Evolutionary conservation across 441 rosid genomes (phyloP), one percentile per base, ranked within the genome.

Genomic region (Pelargonium fulgidum): DNA sequence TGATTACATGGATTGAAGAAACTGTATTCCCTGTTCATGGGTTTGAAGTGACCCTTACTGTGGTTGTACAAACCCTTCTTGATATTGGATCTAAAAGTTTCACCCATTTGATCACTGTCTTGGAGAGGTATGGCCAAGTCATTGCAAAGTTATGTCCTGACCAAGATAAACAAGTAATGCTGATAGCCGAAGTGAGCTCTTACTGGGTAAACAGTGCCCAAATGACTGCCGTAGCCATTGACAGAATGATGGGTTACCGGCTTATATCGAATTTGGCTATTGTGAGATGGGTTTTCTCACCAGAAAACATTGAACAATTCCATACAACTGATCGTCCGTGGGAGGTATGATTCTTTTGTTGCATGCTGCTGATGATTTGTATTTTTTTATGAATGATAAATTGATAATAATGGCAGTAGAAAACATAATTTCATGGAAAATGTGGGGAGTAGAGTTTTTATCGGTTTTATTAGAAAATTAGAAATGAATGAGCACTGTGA

Each of bases 211-310:
- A 83, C 81, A 89, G 86, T 79, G 75, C 78, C 45, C 98, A 95
- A 72, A 95, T 89, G 95, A 86, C 93, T 12, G 97, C 93, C 13
- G 81, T 95, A 72, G 80, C 96, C 62, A 87, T 95, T 67, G 99
- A 95, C 81, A 85, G 99, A 83, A 91, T 95, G 99, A 95, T 95
- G 99, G 96, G 99, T 64, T 95, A 90, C 83, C 87, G 96, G 69
- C 96, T 95, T 17, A 79, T 95, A 70, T 95, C 99, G 45, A 95
- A 91, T 81, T 86, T 87, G 81, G 96, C 99, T 29, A 92, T 95
- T 75, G 90, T 91, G 75, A 85, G 84, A 83, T 95, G 98, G 97
- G 97, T 95, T 67, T 95, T 95, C 80, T 91, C 96, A 69, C 81
- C 93, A 0, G 80, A 76, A 73, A 95, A 88, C 71, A 76, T 89